These are phyloP conservation scores for Podaxis mareebaensis DNA, from an alignment of 768 basidiomycete genomes.

Conservation along the genomic window DNA sequence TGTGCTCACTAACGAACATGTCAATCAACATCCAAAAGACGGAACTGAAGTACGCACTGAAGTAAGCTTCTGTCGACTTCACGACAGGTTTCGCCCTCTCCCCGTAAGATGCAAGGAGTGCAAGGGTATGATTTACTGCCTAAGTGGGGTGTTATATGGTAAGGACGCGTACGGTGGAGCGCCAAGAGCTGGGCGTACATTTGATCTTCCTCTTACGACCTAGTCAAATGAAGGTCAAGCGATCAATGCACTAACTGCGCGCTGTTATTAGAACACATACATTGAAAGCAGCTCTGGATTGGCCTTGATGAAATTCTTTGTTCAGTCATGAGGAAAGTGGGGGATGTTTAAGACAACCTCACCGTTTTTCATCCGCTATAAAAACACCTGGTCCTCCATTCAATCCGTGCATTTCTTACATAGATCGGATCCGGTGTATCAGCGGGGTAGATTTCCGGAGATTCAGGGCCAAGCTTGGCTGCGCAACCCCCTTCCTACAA, in stretches of 20 bases:
- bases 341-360: not conserved
- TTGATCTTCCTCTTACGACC: slow-evolving; percentile 32
- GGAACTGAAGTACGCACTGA: slow-evolving; percentile 16
- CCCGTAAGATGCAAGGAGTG: slow-evolving; percentile 27
- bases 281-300: slow-evolving; percentile 31
- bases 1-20: not conserved
- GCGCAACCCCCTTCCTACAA: slow-evolving; percentile 6
- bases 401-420: not conserved
- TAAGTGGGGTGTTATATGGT: slow-evolving; percentile 8
- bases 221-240: not conserved
- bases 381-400: not conserved
- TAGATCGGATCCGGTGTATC: not conserved
- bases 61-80: slow-evolving; percentile 25
- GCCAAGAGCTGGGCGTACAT: slow-evolving; percentile 17
- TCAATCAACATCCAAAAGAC: not conserved
- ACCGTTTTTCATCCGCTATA: not conserved
- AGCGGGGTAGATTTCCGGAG: not conserved
- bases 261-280: slow-evolving; percentile 15
- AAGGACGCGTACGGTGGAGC: not conserved
- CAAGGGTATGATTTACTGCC: slow-evolving; percentile 29
- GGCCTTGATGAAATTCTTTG: slow-evolving; percentile 23
- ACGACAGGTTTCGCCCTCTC: slow-evolving; percentile 26
- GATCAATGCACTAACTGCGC: not conserved
- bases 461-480: slow-evolving; percentile 6
- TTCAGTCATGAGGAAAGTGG: slow-evolving; percentile 10